Base-by-base conservation (phyloP, 208 protist genomes). In the Trypanosoma brucei region DNA sequence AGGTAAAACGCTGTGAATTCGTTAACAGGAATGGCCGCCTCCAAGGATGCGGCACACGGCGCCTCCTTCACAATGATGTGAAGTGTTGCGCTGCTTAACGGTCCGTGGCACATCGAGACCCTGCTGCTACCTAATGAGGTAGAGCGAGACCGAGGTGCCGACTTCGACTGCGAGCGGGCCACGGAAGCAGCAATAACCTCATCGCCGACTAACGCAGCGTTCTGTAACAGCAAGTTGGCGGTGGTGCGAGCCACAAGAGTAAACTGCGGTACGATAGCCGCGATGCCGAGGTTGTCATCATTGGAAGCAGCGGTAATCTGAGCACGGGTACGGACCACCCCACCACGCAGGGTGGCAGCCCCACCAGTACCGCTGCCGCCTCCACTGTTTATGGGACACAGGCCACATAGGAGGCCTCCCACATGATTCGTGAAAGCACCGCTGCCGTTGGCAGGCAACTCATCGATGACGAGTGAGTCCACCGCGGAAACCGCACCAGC, bases 401-500 rank as follows among this genome's bases (percentile, higher is more conserved):
- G 9, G 48, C 65, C 65, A 5, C 33, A 33, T n/a, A 70, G 48
- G 1, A 70, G 39, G 31, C 57, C 58, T 35, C 59, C 65, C 9
- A 61, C 46, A 35, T 63, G 65, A 52, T 46, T 22, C 61, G 56
- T 45, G 57, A 53, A 60, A 7, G 42, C 64, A 35, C 58, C 53
- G 34, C 65, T 66, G 13, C 79, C 55, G 35, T n/a, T 34, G 50
- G 22, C 31, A 54, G 8, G 6, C 50, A 70, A 33, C 40, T 79
- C 77, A 59, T 92, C 82, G 11, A 88, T 52, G n/a, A 92, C 52
- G 33, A 92, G 68, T 2, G 80, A 72, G 39, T 72, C 63, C 53
- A 66, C 62, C 2, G 70, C 72, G 33, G 70, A 58, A 9, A 63
- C 72, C 31, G 74, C 49, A 4, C 82, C 85, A 6, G 70, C 77